phyloP scores from a whole-genome alignment of 2,329 filamentous ascomycete species.

The Fusarium nanum region DNA sequence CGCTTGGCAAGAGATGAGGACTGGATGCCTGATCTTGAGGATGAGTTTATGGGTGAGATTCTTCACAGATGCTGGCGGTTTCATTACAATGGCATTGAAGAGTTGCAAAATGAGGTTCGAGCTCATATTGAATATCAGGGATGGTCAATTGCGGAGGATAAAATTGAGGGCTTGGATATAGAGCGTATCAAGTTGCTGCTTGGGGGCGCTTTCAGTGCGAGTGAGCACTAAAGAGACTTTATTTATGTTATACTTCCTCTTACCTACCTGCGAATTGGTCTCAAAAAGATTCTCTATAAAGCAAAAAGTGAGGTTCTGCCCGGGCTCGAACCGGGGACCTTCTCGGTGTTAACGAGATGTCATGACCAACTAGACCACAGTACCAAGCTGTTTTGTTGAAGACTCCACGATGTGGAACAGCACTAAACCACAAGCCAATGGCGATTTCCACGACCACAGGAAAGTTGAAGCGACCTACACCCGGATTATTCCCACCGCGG shows the following conservation, averaged over 20 bases:
- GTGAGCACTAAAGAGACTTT: accelerated
- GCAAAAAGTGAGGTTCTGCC: background rate
- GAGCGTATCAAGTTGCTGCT: background rate
- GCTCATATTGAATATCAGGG: background rate
- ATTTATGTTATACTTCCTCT: accelerated
- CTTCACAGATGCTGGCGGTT: background rate
- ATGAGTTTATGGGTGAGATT: background rate
- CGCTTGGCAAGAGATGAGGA: background rate
- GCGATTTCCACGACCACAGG: too few species aligned
- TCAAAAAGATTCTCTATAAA: accelerated
- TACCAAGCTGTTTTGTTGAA: background rate
- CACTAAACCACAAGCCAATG: background rate
- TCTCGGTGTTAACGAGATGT: background rate
- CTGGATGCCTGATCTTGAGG: constrained; percentile 4
- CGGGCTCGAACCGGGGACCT: background rate
- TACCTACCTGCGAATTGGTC: background rate
- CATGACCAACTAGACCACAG: background rate
- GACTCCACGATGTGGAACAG: accelerated
- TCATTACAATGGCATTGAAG: background rate
- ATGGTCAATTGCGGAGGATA: background rate
- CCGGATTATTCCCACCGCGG: background rate
- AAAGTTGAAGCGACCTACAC: background rate
- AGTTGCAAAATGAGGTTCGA: background rate
- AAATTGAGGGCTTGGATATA: background rate
- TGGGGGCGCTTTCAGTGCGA: accelerated